Conservation (phyloP, 2,329 filamentous ascomycete genomes). For the Stagonosporopsis rhizophila region DNA sequence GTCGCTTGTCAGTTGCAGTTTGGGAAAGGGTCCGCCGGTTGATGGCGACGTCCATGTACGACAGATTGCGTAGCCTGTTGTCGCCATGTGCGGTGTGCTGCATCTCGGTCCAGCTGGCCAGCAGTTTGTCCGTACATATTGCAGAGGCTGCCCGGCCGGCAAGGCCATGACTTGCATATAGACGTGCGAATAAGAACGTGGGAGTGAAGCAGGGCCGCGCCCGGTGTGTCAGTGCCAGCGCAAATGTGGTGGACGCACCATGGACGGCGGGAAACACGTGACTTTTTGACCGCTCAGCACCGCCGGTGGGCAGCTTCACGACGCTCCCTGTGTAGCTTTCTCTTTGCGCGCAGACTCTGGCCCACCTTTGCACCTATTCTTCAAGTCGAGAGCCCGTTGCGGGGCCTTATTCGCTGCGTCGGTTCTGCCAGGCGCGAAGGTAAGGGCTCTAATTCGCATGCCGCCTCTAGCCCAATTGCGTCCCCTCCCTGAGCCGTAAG, state of each 20-base stretch:
- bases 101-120: background rate
- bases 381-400: constrained; percentile 25
- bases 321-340: constrained; percentile 27
- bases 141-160: background rate
- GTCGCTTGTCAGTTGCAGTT: constrained; percentile 12
- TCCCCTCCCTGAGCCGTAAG: constrained; percentile 39
- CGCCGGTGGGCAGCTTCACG: constrained; percentile 25
- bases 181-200: constrained; percentile 16
- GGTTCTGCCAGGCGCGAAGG: constrained; percentile 40
- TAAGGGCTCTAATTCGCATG: constrained; percentile 44
- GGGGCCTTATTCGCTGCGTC: constrained; percentile 39
- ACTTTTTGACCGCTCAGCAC: constrained; percentile 21
- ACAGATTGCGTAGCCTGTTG: constrained; percentile 1
- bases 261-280: constrained; percentile 24
- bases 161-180: constrained; percentile 1
- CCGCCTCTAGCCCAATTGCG: constrained; percentile 45
- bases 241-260: constrained; percentile 18
- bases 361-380: constrained; percentile 18
- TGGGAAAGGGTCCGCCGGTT: background rate
- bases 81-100: constrained; percentile 3
- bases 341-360: constrained; percentile 25
- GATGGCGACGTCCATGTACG: constrained; percentile 3
- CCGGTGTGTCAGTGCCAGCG: constrained; percentile 20
- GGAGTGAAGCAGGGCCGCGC: constrained; percentile 20
- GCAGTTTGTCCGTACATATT: background rate